Base-by-base conservation (phyloP, 148 eudicot genomes). In the Cornus florida region DNA sequence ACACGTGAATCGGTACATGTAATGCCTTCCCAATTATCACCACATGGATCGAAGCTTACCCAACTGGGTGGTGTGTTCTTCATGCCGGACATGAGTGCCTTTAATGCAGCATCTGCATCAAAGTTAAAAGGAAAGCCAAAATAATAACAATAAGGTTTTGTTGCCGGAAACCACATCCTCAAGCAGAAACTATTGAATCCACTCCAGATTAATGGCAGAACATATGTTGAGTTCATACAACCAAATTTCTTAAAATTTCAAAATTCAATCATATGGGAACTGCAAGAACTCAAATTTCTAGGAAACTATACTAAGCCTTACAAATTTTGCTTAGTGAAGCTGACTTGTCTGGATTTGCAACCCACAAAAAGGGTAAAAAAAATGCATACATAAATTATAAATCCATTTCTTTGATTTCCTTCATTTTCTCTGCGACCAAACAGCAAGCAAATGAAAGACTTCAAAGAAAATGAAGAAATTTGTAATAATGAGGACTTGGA, bases 41-140 rank as follows among this genome's bases (percentile, higher is more conserved):
- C 88, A 78, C 92, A 91, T 35, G 94, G 92, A 79, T 89, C 92
- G 20, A 77, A 75, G 28, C 83, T 84, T 19, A 17, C 75, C 92
- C 94, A 91, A 70, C 82, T 82, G 28, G 92, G 92, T 7, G 92
- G 92, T 14, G 68, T 71, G 84, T 86, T 88, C 68, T 78, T 2
- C 94, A 91, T 89, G 7, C 12, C 3, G 38, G 56, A 39, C 70
- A 59, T 84, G 66, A 91, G 86, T 68, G 92, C 65, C 3, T 4
- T 70, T 67, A 91, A 48, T 31, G 68, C 85, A 65, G 24, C 72
- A 73, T n/a, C 94, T 91, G 82, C 82, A 86, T 62, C 6, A 33
- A 64, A 67, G 46, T 53, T 62, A 57, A 14, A 4, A 57, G 20
- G 20, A 57, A 57, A 13, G 1, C 17, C 19, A 65, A 2, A 64